Evolutionary conservation across 352 stramenopile genomes (phyloP).

Genomic region (Globisporangium nunn): DNA sequence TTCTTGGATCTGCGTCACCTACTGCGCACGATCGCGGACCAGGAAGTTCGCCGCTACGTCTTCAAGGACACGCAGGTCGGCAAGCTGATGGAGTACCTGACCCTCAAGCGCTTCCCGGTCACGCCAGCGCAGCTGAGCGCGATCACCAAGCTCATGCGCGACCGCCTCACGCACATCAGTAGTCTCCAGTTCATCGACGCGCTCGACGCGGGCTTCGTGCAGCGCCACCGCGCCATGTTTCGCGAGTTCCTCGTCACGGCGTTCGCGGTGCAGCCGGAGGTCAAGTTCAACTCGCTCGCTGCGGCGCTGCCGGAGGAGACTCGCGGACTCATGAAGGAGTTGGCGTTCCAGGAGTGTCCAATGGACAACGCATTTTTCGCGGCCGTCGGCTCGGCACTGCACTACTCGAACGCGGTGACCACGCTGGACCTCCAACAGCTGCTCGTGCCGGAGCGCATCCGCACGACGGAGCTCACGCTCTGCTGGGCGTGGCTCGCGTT

Average conservation of each 20-base stretch:
- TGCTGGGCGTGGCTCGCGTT: slow-evolving; percentile 52
- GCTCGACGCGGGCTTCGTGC: slow-evolving; percentile 33
- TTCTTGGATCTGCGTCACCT: slow-evolving; percentile 44
- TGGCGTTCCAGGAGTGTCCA: slow-evolving; percentile 34
- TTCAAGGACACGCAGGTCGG: slow-evolving; percentile 45
- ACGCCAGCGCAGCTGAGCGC: slow-evolving; percentile 37
- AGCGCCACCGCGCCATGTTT: slow-evolving; percentile 34
- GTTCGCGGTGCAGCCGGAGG: slow-evolving; percentile 36
- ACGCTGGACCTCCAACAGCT: slow-evolving; percentile 47
- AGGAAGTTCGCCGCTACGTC: slow-evolving; percentile 42
- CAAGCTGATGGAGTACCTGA: slow-evolving; percentile 53
- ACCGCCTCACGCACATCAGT: slow-evolving; percentile 36
- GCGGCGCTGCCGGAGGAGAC: slow-evolving; percentile 31
- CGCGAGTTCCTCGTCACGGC: slow-evolving; percentile 35
- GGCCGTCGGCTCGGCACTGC: slow-evolving; percentile 39
- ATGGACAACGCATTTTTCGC: slow-evolving; percentile 52
- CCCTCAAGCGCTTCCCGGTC: slow-evolving; percentile 36
- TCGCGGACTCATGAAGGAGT: slow-evolving; percentile 30
- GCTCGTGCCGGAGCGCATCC: slow-evolving; percentile 27
- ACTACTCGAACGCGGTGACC: slow-evolving; percentile 44
- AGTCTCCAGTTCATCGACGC: slow-evolving; percentile 40
- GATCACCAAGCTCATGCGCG: slow-evolving; percentile 28
- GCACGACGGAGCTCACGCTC: slow-evolving; percentile 33
- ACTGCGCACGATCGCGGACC: slow-evolving; percentile 35
- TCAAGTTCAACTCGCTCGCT: slow-evolving; percentile 50